Evolutionary conservation across 345 rosid species (phyloP).

Genomic region (Nasturtium officinale): DNA sequence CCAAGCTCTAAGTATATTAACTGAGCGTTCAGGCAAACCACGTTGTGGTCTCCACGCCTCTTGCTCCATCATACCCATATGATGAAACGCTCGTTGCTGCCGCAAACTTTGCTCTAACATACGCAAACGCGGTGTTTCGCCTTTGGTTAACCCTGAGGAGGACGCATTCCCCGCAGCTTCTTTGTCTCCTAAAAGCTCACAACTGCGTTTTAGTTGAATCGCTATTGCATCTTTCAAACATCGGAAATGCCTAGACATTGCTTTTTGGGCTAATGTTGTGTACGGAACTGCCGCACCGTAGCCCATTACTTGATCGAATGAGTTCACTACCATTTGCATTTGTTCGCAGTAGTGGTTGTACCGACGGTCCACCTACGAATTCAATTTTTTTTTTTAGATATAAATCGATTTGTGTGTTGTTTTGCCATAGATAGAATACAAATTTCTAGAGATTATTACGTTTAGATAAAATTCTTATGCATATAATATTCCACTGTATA

Average conservation of each 20-base stretch:
- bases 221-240: conserved; percentile 84
- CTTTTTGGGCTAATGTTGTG: conserved; percentile 89
- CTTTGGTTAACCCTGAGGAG: conserved; percentile 72
- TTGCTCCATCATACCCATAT: conserved; percentile 91
- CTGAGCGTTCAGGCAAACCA: conserved; percentile 94
- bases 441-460: neutral
- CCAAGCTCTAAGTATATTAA: conserved; percentile 97
- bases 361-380: conserved; percentile 76
- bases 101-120: conserved; percentile 81
- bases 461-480: neutral
- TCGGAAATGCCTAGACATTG: conserved; percentile 97
- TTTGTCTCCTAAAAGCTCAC: conserved; percentile 81
- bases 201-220: conserved; percentile 71
- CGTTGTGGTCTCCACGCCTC: conserved; percentile 99
- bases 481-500: neutral
- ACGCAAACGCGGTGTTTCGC: conserved; percentile 88
- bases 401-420: neutral
- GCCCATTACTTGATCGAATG: conserved; percentile 87
- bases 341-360: conserved; percentile 92
- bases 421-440: neutral
- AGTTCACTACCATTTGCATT: conserved; percentile 85
- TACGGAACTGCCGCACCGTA: conserved; percentile 74
- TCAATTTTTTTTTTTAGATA: neutral
- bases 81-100: conserved; percentile 92
- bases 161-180: conserved; percentile 62